Evolutionary conservation across 2,329 filamentous ascomycete species (phyloP).

Genomic region (Atkinsonella texensis): DNA sequence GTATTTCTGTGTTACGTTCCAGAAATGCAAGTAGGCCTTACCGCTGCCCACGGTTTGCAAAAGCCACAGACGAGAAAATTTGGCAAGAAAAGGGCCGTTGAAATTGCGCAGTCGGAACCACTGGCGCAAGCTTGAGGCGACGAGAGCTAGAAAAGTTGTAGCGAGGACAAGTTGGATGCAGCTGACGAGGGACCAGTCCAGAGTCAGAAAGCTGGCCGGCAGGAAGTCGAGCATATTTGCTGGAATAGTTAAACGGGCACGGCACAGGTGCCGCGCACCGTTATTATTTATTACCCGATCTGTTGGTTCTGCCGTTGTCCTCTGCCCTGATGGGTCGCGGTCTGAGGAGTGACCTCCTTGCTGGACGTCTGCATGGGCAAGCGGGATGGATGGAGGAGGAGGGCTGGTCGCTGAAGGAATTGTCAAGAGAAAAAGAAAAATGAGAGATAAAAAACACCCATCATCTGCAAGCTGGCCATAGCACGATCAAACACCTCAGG

Average conservation of each 20-base stretch:
- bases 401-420: neutral
- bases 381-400: neutral
- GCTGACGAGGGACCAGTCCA: neutral
- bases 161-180: neutral
- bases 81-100: conserved; percentile 2
- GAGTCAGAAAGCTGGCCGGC: neutral
- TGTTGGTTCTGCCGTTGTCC: neutral
- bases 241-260: neutral
- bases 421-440: neutral
- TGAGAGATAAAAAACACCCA: neutral
- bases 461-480: neutral
- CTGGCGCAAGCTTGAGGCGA: neutral
- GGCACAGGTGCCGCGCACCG: neutral
- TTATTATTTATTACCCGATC: neutral
- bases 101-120: conserved; percentile 6
- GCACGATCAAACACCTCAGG: neutral
- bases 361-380: neutral
- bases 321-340: neutral
- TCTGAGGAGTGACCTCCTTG: neutral
- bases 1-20: conserved; percentile 16
- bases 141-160: neutral
- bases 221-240: neutral
- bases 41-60: neutral
- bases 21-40: conserved; percentile 9
- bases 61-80: conserved; percentile 2